phyloP scores from a whole-genome alignment of 768 basidiomycete genomes.

The Leccinum incarnatum region DNA sequence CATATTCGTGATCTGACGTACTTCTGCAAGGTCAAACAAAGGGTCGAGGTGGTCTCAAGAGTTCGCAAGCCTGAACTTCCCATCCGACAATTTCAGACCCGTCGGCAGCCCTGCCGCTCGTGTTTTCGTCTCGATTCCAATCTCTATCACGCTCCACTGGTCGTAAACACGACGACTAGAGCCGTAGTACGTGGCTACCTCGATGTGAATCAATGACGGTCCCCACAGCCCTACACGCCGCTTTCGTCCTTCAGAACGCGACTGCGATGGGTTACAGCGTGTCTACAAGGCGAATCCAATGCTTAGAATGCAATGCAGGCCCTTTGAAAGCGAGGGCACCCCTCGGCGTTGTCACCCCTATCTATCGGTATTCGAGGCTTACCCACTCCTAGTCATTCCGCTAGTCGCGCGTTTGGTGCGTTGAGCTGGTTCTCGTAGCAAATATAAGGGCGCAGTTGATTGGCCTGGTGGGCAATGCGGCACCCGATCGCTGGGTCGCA shows the following conservation, averaged over 20 bases:
- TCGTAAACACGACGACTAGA: slow-evolving; percentile 5
- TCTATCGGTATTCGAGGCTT: background rate
- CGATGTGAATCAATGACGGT: slow-evolving; percentile 6
- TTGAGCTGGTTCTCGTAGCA: background rate
- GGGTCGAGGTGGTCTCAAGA: background rate
- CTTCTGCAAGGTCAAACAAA: background rate
- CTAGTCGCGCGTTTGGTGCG: background rate
- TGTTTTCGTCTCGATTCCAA: background rate
- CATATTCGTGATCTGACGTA: background rate
- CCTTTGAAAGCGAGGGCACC: background rate
- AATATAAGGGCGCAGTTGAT: background rate
- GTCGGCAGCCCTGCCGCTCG: background rate
- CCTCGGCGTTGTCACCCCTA: background rate
- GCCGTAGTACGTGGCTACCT: background rate
- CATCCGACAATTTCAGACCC: background rate
- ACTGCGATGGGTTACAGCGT: background rate
- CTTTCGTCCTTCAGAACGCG: slow-evolving; percentile 10
- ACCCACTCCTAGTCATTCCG: background rate
- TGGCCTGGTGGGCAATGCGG: background rate
- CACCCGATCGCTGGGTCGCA: background rate
- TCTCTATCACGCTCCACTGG: background rate
- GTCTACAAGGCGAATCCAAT: slow-evolving; percentile 5
- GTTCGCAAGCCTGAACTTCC: background rate
- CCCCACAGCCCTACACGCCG: slow-evolving; percentile 15
- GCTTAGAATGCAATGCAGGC: background rate